Base-by-base conservation (phyloP, 169 alveolate species). In the Cryptosporidium ubiquitum region DNA sequence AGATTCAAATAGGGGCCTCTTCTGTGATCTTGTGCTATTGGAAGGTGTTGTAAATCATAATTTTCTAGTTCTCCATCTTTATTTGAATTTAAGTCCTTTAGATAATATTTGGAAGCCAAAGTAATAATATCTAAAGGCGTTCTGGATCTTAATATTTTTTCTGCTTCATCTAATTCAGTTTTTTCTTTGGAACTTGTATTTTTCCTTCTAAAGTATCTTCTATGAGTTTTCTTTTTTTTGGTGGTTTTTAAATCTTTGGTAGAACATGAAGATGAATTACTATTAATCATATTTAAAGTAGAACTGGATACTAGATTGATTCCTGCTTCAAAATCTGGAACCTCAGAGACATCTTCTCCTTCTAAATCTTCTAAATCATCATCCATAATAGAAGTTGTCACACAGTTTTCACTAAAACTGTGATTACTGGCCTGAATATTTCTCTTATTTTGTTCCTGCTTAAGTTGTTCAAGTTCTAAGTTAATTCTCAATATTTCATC, bases 131-230 rank as follows among this genome's bases (percentile, higher is more conserved):
- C 89, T 1, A 79, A 55, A 12, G 89, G 89, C 1, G 89, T 79
- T 64, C 89, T 58, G 0, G 89, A 58, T n/a, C 89, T 79, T 18
- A 79, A 31, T n/a, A 79, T 18, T 42, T 64, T 58, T 33, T 79
- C 89, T 20, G 60, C 29, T 31, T 79, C 89, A 44, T 79, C 89
- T 33, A 61, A 18, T 29, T 79, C 89, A 58, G 39, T 64, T 35
- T 79, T 79, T 42, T 79, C 89, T 47, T 64, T 79, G 40, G 44
- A 29, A 44, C 23, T 79, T 4, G 64, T 64, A 39, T 58, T 64
- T 20, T 79, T 79, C 69, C 89, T 79, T 2, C 89, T 57, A 40
- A 79, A 79, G 61, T 79, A 79, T 20, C 89, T 57, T 9, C 89
- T 35, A 33, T 61, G 40, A 29, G 89, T 16, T 29, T 64, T 58